Conservation (phyloP, 2,329 filamentous ascomycete species). For the Blumeria hordei region DNA sequence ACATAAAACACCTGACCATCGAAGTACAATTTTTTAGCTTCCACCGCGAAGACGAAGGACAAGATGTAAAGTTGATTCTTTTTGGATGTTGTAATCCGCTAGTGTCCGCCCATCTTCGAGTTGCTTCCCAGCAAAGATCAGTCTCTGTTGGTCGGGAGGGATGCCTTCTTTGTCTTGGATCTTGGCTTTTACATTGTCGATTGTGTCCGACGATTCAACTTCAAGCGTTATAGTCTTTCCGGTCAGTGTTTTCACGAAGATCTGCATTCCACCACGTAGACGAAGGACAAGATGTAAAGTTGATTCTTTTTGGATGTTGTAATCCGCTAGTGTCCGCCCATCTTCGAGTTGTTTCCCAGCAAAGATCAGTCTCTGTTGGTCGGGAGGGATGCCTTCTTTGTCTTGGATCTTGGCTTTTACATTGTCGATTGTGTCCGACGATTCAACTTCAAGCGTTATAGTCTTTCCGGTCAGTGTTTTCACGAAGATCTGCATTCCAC, state of each 20-base stretch:
- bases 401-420: slow-evolving; percentile 48
- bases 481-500: slow-evolving; percentile 52
- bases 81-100: slow-evolving; percentile 69
- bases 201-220: slow-evolving; percentile 44
- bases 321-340: slow-evolving; percentile 52
- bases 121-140: slow-evolving; percentile 50
- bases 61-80: slow-evolving; percentile 47
- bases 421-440: slow-evolving; percentile 44
- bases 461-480: slow-evolving; percentile 49
- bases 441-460: slow-evolving; percentile 44
- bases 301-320: slow-evolving; percentile 67
- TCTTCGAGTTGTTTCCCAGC: slow-evolving; percentile 52
- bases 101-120: slow-evolving; percentile 53
- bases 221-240: slow-evolving; percentile 47
- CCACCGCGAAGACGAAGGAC: slow-evolving; percentile 49
- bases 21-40: slow-evolving; percentile 25
- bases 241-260: slow-evolving; percentile 47
- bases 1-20: slow-evolving; percentile 22
- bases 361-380: slow-evolving; percentile 47
- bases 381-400: slow-evolving; percentile 46
- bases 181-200: slow-evolving; percentile 46
- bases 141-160: slow-evolving; percentile 42
- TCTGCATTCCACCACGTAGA: slow-evolving; percentile 51
- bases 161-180: slow-evolving; percentile 52
- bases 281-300: slow-evolving; percentile 47